These are phyloP conservation scores for Stropharia rugosoannulata DNA, from an alignment of 768 basidiomycete genomes.

Conservation along the genomic window DNA sequence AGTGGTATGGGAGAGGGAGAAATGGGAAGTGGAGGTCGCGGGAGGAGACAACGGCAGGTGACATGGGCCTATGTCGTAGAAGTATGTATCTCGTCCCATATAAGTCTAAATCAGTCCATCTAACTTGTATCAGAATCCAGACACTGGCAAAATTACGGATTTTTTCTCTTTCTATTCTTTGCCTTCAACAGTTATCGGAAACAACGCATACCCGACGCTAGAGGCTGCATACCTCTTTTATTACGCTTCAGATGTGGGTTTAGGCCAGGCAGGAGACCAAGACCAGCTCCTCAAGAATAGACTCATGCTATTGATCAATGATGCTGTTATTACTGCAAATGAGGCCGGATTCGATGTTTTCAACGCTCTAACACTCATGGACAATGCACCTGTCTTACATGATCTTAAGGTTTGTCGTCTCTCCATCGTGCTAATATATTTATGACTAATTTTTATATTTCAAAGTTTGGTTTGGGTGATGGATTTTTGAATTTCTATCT, in stretches of 20 bases:
- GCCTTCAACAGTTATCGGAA: slow-evolving; percentile 88
- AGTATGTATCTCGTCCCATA: slow-evolving; percentile 40
- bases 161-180: slow-evolving; percentile 97
- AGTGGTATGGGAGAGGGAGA: slow-evolving; percentile 74
- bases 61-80: slow-evolving; percentile 97
- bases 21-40: slow-evolving; percentile 44
- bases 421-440: neutral
- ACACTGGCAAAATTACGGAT: slow-evolving; percentile 85
- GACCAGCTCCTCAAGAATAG: slow-evolving; percentile 65
- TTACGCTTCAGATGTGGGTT: slow-evolving; percentile 82
- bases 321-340: slow-evolving; percentile 80
- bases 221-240: slow-evolving; percentile 97
- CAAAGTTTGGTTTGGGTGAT: slow-evolving; percentile 89
- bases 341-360: slow-evolving; percentile 93
- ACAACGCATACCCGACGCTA: slow-evolving; percentile 65
- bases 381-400: slow-evolving; percentile 79
- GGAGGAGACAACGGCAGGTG: slow-evolving; percentile 76
- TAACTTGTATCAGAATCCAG: slow-evolving; percentile 60
- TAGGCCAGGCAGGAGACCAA: slow-evolving; percentile 60
- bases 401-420: slow-evolving; percentile 70
- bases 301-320: slow-evolving; percentile 68
- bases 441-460: slow-evolving; percentile 2
- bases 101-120: neutral
- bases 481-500: slow-evolving; percentile 90
- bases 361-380: slow-evolving; percentile 94